phyloP scores from a whole-genome alignment of 345 rosid genomes.

The Hibiscus trionum region DNA sequence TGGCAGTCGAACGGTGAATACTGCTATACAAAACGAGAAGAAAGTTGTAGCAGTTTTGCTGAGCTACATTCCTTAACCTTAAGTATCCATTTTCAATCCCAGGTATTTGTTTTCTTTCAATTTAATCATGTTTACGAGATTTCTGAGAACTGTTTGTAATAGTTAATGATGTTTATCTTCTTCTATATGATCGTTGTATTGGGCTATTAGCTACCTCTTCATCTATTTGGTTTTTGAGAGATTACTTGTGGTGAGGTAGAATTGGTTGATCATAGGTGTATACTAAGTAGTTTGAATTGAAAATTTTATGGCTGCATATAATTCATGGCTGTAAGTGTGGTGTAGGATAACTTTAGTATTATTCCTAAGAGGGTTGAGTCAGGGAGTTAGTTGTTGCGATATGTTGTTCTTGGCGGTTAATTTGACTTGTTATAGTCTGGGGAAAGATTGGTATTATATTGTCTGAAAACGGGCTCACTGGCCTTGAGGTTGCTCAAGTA shows the following conservation, averaged over 20 bases:
- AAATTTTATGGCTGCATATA: too few species aligned
- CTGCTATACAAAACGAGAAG: constrained; percentile 25
- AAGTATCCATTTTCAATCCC: constrained; percentile 28
- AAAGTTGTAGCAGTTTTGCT: too few species aligned
- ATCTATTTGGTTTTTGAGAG: neutral
- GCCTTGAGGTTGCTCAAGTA: neutral
- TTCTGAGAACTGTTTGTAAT: neutral
- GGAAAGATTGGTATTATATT: neutral
- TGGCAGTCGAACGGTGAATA: constrained; percentile 32
- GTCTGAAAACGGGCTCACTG: neutral
- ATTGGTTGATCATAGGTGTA: neutral
- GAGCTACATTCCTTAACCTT: constrained; percentile 37
- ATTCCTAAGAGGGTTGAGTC: too few species aligned
- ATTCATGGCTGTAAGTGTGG: too few species aligned
- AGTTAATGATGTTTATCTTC: neutral
- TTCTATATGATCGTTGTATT: neutral
- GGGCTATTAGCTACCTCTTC: neutral
- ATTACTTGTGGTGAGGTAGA: neutral
- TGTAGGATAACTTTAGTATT: too few species aligned
- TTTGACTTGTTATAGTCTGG: neutral
- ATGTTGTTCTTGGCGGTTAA: too few species aligned
- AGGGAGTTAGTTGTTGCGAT: too few species aligned
- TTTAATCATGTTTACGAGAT: neutral
- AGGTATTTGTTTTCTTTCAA: constrained; percentile 15
- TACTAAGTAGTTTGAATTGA: neutral